Evolutionary conservation across 2,329 filamentous ascomycete genomes (phyloP).

Genomic region (Chaetomiaceae sp.): DNA sequence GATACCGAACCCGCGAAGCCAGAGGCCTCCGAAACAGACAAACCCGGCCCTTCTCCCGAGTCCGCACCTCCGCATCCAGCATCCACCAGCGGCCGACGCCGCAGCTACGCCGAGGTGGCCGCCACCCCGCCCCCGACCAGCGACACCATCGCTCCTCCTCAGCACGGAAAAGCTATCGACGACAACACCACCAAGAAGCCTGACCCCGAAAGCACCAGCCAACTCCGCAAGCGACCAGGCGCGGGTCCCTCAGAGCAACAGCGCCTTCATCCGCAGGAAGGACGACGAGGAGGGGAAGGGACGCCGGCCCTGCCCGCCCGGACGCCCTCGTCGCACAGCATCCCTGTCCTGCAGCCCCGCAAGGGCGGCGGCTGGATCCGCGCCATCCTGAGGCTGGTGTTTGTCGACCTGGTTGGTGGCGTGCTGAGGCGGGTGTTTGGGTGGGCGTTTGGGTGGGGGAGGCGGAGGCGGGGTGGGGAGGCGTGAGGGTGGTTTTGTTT

Average conservation of each 20-base stretch:
- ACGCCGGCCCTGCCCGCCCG: not conserved
- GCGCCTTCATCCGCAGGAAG: not conserved
- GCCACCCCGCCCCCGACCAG: not conserved
- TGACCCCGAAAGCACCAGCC: no score
- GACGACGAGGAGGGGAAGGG: not conserved
- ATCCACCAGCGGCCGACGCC: not conserved
- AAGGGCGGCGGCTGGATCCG: conserved; percentile 28
- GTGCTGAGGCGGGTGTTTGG: conserved; percentile 22
- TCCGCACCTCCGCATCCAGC: no score
- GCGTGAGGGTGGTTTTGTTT: no score
- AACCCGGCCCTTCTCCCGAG: not conserved
- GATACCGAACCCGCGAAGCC: not conserved
- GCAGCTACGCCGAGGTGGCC: conserved; percentile 6
- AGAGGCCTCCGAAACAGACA: not conserved
- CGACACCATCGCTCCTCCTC: not conserved
- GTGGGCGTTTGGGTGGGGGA: not conserved
- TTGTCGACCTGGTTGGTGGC: conserved; percentile 36
- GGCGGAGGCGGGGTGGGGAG: conserved; percentile 9
- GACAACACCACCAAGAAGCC: not conserved
- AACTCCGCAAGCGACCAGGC: not conserved
- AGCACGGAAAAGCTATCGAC: not conserved
- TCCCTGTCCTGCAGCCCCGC: not conserved
- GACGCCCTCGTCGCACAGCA: not conserved
- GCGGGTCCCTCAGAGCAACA: not conserved
- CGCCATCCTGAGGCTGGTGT: conserved; percentile 30